Evolutionary conservation across 805 yeast species (phyloP).

Genomic region (Wickerhamomyces silvicola): DNA sequence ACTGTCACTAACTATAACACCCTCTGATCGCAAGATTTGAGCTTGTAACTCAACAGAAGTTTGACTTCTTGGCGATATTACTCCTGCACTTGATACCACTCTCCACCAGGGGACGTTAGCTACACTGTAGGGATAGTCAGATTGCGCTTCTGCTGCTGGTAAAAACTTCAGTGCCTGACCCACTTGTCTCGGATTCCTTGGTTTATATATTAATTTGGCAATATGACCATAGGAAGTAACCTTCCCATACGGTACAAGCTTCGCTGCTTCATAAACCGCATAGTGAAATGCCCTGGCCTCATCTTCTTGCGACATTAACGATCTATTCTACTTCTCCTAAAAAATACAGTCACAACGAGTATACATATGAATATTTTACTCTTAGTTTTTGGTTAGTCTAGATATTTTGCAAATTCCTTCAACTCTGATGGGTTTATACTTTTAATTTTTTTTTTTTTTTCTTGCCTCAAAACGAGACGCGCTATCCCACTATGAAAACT

Average conservation of each 20-base stretch:
- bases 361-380: slow-evolving; percentile 4
- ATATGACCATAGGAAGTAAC: slow-evolving; percentile 76
- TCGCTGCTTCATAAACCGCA: slow-evolving; percentile 51
- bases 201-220: slow-evolving; percentile 55
- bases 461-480: too few relatives aligned
- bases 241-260: slow-evolving; percentile 51
- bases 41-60: slow-evolving; percentile 42
- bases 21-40: slow-evolving; percentile 39
- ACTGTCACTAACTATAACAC: slow-evolving; percentile 30
- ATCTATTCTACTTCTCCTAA: background rate
- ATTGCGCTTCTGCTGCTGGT: slow-evolving; percentile 13
- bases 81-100: slow-evolving; percentile 58
- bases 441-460: background rate
- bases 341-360: slow-evolving; percentile 1
- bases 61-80: slow-evolving; percentile 45
- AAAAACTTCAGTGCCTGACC: slow-evolving; percentile 63
- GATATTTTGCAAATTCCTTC: background rate
- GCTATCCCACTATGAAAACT: too few relatives aligned
- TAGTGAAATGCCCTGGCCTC: slow-evolving; percentile 52
- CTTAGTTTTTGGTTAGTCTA: too few relatives aligned
- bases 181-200: slow-evolving; percentile 67
- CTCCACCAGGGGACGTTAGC: slow-evolving; percentile 75
- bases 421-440: background rate
- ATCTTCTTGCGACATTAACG: slow-evolving; percentile 20
- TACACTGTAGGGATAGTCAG: slow-evolving; percentile 15